These are phyloP conservation scores for Trichophaea hybrida DNA, from an alignment of 2,329 filamentous ascomycete genomes.

Conservation along the genomic window DNA sequence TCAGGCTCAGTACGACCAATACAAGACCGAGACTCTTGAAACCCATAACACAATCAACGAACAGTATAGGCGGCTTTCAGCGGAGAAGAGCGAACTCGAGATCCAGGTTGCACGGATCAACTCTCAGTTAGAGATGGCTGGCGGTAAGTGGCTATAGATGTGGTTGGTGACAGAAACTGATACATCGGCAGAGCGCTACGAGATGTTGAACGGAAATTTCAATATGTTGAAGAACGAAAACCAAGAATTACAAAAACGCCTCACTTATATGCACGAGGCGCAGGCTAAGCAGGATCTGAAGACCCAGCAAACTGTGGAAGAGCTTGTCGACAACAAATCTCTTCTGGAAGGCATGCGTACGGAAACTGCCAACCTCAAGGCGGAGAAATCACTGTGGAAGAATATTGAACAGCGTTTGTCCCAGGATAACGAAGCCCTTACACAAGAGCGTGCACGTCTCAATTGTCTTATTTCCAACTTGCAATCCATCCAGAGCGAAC, in stretches of 20 bases:
- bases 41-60: slow-evolving; percentile 72
- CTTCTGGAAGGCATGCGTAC: slow-evolving; percentile 75
- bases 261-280: slow-evolving; percentile 59
- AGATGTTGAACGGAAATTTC: slow-evolving; percentile 82
- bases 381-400: slow-evolving; percentile 89
- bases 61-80: slow-evolving; percentile 66
- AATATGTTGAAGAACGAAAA: slow-evolving; percentile 74
- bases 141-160: slow-evolving; percentile 26
- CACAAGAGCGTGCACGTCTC: slow-evolving; percentile 70
- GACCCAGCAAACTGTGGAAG: slow-evolving; percentile 83
- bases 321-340: slow-evolving; percentile 72
- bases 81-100: slow-evolving; percentile 70
- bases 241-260: slow-evolving; percentile 68
- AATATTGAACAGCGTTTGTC: slow-evolving; percentile 77
- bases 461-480: slow-evolving; percentile 71
- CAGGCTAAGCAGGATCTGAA: slow-evolving; percentile 80
- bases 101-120: slow-evolving; percentile 64
- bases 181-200: slow-evolving; percentile 51
- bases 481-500: slow-evolving; percentile 82
- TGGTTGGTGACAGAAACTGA: slow-evolving; percentile 4
- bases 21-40: slow-evolving; percentile 68
- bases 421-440: slow-evolving; percentile 72
- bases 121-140: slow-evolving; percentile 68
- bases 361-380: slow-evolving; percentile 83
- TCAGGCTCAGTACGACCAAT: slow-evolving; percentile 77